Evolutionary conservation across 2,329 filamentous ascomycete genomes (phyloP), one percentile per base, ranked within the genome.

Genomic region (Thelonectria blattea): DNA sequence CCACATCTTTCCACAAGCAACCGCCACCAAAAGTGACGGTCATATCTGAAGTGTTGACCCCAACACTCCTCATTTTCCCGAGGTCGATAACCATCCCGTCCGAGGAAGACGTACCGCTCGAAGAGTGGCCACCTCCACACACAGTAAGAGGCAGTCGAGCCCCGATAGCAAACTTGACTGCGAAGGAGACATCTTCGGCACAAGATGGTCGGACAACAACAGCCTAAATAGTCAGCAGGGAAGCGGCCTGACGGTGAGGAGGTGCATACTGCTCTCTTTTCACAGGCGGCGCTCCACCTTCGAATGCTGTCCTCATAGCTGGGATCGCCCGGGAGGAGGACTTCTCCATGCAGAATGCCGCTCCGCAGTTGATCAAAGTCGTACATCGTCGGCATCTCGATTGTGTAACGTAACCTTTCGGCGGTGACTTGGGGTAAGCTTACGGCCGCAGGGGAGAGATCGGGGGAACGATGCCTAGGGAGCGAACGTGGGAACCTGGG

Each of bases 31-130:
- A 80, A 1, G 70, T 75, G 50, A 85, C 77, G 1, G 78, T 80
- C 65, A 79, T 76, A 10, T 73, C 72, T 5, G 74, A 71, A 0
- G 68, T 22, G 52, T 86, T 77, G 17, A 87, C 80, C 1, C 67
- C 72, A 7, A 86, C 83, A 1, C 72, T 67, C 9, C 79, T 75
- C 79, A 88, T 81, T 39, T 77, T 74, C 1, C 76, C 75, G 3
- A 88, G 75, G 67, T 86, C 83, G 58, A 88, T 82, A 2, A 87
- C 78, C 15, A 88, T 74, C 8, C 80, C 80, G 10, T 80, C 81
- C 1, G 79, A 80, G 2, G 81, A 83, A 4, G 68, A 80, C 2
- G 80, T 76, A 0, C 83, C 84, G 5, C 78, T 78, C 0, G 84
- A 84, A 0, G 83, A 83, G 71, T 88, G 85, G 0, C 83, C 83